Percentiles rank a stretch among this genome's conserved stretches.
Conservation (phyloP, 1,139 yeast genomes). For the Hanseniaspora gamundiae region DNA sequence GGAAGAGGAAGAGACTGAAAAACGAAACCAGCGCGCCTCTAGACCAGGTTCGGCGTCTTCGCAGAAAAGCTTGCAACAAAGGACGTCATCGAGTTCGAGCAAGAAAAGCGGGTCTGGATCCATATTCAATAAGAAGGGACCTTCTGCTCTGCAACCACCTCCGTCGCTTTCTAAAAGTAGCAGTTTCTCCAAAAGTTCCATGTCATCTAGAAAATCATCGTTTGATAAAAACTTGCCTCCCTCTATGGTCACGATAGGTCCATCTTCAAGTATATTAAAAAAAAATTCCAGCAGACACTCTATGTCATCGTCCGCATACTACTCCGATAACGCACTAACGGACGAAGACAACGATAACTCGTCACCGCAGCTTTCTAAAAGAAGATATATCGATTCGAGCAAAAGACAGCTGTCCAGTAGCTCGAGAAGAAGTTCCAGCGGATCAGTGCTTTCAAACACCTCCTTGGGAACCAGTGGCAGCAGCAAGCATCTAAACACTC, state of each 20-base stretch:
- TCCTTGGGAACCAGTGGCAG: not conserved
- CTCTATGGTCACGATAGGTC: conserved; percentile 55
- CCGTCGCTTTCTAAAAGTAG: not conserved
- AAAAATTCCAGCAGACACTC: conserved; percentile 19
- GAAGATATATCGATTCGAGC: not conserved
- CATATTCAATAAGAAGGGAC: conserved; percentile 1
- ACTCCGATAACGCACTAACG: conserved; percentile 22
- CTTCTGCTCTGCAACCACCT: conserved; percentile 1
- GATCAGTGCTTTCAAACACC: conserved; percentile 4
- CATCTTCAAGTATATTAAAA: conserved; percentile 54
- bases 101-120: conserved; percentile 1
- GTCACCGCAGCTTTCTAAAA: not conserved
- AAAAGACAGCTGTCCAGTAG: not conserved
- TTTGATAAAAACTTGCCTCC: conserved; percentile 36
- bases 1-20: conserved; percentile 7
- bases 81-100: conserved; percentile 10
- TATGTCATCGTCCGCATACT: conserved; percentile 7
- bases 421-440: conserved; percentile 5
- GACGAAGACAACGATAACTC: conserved; percentile 19
- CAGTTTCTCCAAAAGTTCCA: not conserved
- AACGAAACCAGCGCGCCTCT: not conserved
- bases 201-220: not conserved
- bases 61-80: conserved; percentile 11
- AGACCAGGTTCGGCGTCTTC: conserved; percentile 7
- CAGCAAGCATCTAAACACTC: not conserved